Base-by-base conservation (phyloP, 2,329 filamentous ascomycete species). In the Alternaria alternata region DNA sequence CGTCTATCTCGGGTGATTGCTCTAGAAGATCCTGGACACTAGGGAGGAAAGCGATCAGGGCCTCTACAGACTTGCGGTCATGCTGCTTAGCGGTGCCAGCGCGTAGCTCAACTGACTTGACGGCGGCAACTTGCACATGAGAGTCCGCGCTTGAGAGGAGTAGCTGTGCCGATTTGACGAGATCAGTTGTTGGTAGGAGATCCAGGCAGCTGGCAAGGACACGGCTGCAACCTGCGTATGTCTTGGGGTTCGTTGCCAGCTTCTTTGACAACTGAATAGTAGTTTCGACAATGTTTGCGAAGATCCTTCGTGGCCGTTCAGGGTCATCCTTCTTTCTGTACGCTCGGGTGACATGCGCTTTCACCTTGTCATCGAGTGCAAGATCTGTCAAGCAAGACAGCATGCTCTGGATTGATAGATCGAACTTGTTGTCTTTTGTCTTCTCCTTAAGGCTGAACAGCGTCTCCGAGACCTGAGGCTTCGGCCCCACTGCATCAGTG, bases 101-200 rank as follows among this genome's bases (percentile, higher is more conserved):
- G 42, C 94, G 91, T 54, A 88, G 83, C 73, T 96, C 92, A 20
- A 99, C 86, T 2, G 94, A 64, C 53, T 75, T 77, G 51, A 91
- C 60, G 86, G 89, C 62, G 94, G 87, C 49, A 93, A 92, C 80
- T 92, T 94, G 91, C 51, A 85, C 81, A 49, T 91, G 87, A 67
- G 92, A 85, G 65, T 93, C 89, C 6, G 91, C 88, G 49, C 90
- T 87, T 66, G 91, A 87, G 36, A 98, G 87, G 30, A 99, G 84
- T 28, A 88, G 87, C 74, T 96, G 92, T 41, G 96, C 90, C 9
- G 93, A 91, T 75, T 92, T 92, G 77, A 98, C 88, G 77, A 98
- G 95, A 79, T 97, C 93, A 53, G 88, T 85, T 3, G 94, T 93
- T 0, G 94, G 94, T 42, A 97, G 84, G 7, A 97, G 86, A 64